These are phyloP conservation scores for Colletotrichum salicis DNA, from an alignment of 2,329 filamentous ascomycete genomes.

Conservation along the genomic window DNA sequence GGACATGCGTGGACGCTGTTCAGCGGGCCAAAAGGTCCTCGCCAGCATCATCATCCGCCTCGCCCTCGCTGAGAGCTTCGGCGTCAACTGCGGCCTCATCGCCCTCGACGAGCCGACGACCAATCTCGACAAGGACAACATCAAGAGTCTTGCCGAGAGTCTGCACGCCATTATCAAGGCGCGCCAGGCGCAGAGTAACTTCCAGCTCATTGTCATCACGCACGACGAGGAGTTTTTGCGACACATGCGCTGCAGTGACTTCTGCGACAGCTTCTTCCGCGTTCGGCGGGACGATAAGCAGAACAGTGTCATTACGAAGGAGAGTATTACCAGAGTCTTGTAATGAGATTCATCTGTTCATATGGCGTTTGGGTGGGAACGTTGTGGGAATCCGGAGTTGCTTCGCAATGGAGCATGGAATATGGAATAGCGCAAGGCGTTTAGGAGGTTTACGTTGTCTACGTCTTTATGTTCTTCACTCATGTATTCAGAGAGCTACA, in stretches of 20 bases:
- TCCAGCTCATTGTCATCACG: conserved; percentile 98
- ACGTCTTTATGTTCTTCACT: background rate
- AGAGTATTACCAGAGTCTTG: conserved; percentile 65
- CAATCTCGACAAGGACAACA: conserved; percentile 95
- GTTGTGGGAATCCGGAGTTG: background rate
- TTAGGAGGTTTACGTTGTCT: background rate
- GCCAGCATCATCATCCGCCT: conserved; percentile 97
- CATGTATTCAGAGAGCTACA: background rate
- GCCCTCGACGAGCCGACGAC: conserved; percentile 98
- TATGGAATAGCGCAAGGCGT: conserved; percentile 17
- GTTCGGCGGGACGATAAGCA: conserved; percentile 85
- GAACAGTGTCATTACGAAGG: conserved; percentile 85
- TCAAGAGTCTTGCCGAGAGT: conserved; percentile 85
- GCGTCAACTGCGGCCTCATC: conserved; percentile 94
- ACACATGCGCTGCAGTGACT: conserved; percentile 93
- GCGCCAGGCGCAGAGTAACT: conserved; percentile 88
- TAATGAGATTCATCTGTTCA: conserved; percentile 35
- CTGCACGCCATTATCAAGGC: conserved; percentile 88
- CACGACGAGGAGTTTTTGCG: conserved; percentile 97
- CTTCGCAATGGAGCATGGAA: background rate
- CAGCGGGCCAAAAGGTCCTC: conserved; percentile 94
- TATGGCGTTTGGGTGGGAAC: background rate
- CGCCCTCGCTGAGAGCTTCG: conserved; percentile 95
- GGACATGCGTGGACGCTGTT: conserved; percentile 99
- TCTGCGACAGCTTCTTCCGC: conserved; percentile 90